Conservation (phyloP, 345 rosid genomes). For the Arabidopsis arenosa region DNA sequence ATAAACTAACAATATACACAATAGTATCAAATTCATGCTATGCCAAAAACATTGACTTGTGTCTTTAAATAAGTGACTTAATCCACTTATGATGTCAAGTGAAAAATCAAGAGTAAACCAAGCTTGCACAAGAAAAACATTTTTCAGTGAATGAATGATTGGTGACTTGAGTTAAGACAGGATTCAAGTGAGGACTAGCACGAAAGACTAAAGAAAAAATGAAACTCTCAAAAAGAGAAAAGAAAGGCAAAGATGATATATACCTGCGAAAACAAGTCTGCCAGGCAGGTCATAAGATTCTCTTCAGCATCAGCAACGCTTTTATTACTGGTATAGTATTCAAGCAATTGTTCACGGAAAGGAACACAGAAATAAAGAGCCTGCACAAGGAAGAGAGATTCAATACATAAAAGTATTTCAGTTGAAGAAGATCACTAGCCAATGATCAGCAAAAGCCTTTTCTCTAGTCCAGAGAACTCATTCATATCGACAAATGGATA, state of each 20-base stretch:
- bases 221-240: background rate
- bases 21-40: background rate
- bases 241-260: background rate
- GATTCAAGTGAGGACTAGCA: background rate
- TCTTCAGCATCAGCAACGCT: slow-evolving; percentile 80
- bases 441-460: slow-evolving; percentile 1
- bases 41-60: background rate
- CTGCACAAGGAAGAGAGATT: slow-evolving; percentile 50
- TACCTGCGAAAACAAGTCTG: slow-evolving; percentile 96
- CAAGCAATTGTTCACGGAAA: slow-evolving; percentile 97
- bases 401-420: background rate
- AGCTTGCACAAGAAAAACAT: slow-evolving; percentile 4
- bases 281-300: slow-evolving; percentile 95
- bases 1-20: background rate
- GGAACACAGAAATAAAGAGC: slow-evolving; percentile 98
- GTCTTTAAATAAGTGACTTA: background rate
- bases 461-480: background rate
- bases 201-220: background rate
- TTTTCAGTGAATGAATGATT: background rate
- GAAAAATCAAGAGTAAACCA: slow-evolving; percentile 1
- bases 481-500: background rate
- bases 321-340: slow-evolving; percentile 83
- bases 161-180: slow-evolving; percentile 29
- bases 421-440: background rate
- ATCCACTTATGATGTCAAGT: background rate